phyloP scores from a whole-genome alignment of 768 basidiomycete genomes.

The Mycena albidolilacea region DNA sequence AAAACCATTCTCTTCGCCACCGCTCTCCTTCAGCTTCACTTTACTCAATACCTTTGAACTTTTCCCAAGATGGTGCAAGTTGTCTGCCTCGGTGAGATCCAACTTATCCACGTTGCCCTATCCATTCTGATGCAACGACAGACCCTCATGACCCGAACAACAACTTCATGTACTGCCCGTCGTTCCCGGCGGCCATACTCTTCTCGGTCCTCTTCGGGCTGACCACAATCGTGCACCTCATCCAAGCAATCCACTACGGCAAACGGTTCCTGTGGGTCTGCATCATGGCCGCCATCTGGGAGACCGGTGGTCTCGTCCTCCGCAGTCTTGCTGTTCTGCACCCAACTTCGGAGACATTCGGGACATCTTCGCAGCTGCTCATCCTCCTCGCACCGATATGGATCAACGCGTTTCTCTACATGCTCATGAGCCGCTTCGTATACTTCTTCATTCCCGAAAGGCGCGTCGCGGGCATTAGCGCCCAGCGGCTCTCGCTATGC shows the following conservation, averaged over 20 bases:
- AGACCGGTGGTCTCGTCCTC: neutral
- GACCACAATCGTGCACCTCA: neutral
- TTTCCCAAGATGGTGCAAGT: too few species aligned
- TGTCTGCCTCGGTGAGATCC: too few species aligned
- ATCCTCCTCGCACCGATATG: neutral
- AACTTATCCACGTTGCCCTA: too few species aligned
- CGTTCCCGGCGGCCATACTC: neutral
- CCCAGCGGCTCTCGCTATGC: neutral
- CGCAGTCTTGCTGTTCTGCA: neutral
- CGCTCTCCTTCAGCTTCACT: too few species aligned
- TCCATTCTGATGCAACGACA: neutral
- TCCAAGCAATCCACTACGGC: neutral
- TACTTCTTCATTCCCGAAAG: neutral
- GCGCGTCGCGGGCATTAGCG: neutral
- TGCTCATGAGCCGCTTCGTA: neutral
- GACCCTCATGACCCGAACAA: neutral
- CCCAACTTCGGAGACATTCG: neutral
- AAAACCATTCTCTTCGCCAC: too few species aligned
- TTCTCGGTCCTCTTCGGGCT: slow-evolving; percentile 1
- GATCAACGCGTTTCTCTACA: slow-evolving; percentile 1
- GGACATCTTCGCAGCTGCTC: neutral
- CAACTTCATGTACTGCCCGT: neutral
- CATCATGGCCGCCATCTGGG: neutral
- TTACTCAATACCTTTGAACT: too few species aligned
- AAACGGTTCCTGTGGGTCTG: neutral